Percentiles rank a stretch among this genome's conserved stretches.
Conservation (phyloP, 1,284 basidiomycete species). For the Melanopsichium pennsylvanicum region DNA sequence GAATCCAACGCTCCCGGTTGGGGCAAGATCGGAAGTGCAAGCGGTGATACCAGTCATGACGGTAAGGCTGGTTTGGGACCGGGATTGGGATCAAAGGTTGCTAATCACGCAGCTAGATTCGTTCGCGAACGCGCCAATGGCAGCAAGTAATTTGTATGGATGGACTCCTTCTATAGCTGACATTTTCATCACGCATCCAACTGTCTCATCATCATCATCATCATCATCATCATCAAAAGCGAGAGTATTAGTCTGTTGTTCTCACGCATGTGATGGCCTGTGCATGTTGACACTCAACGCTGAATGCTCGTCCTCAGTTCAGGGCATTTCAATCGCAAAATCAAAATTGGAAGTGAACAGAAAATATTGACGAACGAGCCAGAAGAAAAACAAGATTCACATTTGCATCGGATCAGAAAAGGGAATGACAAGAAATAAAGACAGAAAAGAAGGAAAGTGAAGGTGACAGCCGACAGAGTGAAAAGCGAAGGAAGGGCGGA, state of each 20-base stretch:
- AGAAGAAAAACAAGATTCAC: not conserved
- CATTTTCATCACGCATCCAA: no score
- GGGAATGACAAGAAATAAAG: not conserved
- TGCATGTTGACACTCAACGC: no score
- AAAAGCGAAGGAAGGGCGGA: not conserved
- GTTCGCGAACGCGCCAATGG: not conserved
- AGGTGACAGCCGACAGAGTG: not conserved
- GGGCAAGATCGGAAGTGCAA: conserved; percentile 32
- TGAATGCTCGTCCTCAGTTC: no score
- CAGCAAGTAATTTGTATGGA: conserved; percentile 4
- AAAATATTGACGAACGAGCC: no score
- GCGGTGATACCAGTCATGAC: no score
- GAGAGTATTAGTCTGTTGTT: no score
- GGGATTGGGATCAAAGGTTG: conserved; percentile 9
- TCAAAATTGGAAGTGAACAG: no score
- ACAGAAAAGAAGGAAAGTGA: not conserved
- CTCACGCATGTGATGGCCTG: no score
- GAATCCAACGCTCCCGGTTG: conserved; percentile 47
- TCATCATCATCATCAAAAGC: no score
- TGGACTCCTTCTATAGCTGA: no score
- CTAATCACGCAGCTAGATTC: conserved; percentile 9
- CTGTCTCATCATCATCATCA: no score
- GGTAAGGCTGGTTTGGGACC: conserved; percentile 1
- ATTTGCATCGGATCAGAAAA: conserved; percentile 12
- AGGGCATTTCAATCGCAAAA: no score